A percentile compares a stretch with the other conserved stretches of the same genome.
phyloP scores from a whole-genome alignment of 148 eudicot genomes.

The Chenopodium quinoa region DNA sequence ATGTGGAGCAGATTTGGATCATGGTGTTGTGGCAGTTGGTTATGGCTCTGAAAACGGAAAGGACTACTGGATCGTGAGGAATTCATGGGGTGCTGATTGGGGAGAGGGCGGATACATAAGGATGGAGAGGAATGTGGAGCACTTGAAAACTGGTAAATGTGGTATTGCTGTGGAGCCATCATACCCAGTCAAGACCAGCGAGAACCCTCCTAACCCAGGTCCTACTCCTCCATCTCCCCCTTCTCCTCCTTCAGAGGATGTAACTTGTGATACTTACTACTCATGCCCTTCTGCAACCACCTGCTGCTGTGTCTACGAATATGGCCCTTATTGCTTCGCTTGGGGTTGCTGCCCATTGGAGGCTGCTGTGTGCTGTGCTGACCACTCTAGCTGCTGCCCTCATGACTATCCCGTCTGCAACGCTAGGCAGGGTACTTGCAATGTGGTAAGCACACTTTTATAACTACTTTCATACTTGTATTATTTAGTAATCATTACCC shows the following conservation, averaged over 20 bases:
- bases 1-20: constrained; percentile 74
- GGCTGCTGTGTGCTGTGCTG: constrained; percentile 79
- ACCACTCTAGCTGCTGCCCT: constrained; percentile 82
- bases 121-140: constrained; percentile 57
- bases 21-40: constrained; percentile 87
- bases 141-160: constrained; percentile 56
- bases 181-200: constrained; percentile 69
- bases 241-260: constrained; percentile 38
- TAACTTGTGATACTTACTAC: constrained; percentile 56
- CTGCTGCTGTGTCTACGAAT: constrained; percentile 72
- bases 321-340: constrained; percentile 61
- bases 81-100: constrained; percentile 90
- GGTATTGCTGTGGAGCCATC: constrained; percentile 76
- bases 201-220: constrained; percentile 79
- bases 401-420: constrained; percentile 79
- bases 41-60: constrained; percentile 67
- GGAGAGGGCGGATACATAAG: constrained; percentile 80
- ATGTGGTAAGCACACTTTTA: constrained; percentile 36
- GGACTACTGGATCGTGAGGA: constrained; percentile 89
- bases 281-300: constrained; percentile 57
- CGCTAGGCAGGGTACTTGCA: constrained; percentile 54
- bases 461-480: background rate
- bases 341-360: constrained; percentile 90
- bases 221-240: constrained; percentile 74
- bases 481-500: background rate